These are phyloP conservation scores for Neofusicoccum ribis DNA, from an alignment of 2,329 filamentous ascomycete genomes.

Conservation along the genomic window DNA sequence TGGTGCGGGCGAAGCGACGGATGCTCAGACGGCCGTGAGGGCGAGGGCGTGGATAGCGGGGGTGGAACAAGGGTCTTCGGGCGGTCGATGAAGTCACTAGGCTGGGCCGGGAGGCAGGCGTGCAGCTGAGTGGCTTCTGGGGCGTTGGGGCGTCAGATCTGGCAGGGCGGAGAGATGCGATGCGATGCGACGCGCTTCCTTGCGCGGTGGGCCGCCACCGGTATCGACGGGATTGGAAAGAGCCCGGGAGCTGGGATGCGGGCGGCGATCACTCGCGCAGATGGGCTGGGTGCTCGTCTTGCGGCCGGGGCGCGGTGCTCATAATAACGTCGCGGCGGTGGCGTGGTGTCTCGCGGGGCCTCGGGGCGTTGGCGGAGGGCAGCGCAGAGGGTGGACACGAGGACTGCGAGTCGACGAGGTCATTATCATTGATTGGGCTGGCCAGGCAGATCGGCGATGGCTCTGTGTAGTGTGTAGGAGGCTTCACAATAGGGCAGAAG, in stretches of 20 bases:
- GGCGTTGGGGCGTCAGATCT: constrained; percentile 1
- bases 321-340: neutral
- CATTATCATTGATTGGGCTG: constrained; percentile 17
- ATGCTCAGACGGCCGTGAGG: neutral
- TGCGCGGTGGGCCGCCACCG: neutral
- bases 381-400: neutral
- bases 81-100: constrained; percentile 14
- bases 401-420: neutral
- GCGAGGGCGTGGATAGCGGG: neutral
- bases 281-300: neutral
- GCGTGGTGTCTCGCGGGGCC: neutral
- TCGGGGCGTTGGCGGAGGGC: neutral
- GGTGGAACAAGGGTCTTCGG: neutral
- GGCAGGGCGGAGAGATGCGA: neutral
- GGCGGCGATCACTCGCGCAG: constrained; percentile 9
- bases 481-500: constrained; percentile 2
- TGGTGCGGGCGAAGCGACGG: neutral
- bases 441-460: constrained; percentile 15
- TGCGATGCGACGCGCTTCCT: neutral
- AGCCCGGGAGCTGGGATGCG: neutral
- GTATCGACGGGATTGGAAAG: neutral
- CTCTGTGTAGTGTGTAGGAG: constrained; percentile 11
- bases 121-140: neutral
- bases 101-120: neutral
- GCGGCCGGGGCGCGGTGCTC: neutral